These are phyloP conservation scores for Botrytis sinoallii DNA, from an alignment of 2,329 filamentous ascomycete species.

Conservation along the genomic window DNA sequence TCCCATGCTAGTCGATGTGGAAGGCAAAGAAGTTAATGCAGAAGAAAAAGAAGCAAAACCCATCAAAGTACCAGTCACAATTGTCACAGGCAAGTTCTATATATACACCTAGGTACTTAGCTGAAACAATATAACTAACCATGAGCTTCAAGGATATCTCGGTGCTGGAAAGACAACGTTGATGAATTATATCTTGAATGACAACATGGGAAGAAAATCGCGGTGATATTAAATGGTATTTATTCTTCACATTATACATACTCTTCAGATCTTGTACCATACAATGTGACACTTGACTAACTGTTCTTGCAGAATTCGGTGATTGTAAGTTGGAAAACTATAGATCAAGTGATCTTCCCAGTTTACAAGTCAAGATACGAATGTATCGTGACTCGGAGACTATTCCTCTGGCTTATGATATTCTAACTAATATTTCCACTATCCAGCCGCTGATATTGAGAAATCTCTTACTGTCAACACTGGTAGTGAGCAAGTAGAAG, in stretches of 20 bases:
- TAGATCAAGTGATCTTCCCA: neutral
- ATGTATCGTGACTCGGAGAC: neutral
- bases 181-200: constrained; percentile 92
- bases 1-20: constrained; percentile 58
- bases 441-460: constrained; percentile 79
- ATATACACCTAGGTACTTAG: neutral
- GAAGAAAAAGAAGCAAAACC: constrained; percentile 48
- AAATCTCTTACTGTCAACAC: constrained; percentile 91
- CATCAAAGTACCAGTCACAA: constrained; percentile 76
- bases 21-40: constrained; percentile 37
- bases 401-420: neutral
- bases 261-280: neutral
- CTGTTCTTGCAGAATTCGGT: constrained; percentile 62
- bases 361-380: neutral
- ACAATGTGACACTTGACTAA: constrained; percentile 21
- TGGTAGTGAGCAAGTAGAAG: constrained; percentile 76
- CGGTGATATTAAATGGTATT: constrained; percentile 88
- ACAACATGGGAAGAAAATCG: constrained; percentile 95
- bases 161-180: constrained; percentile 94
- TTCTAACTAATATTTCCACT: neutral
- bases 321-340: constrained; percentile 57
- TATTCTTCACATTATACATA: constrained; percentile 36
- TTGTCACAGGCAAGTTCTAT: constrained; percentile 64
- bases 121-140: neutral
- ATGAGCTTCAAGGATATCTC: constrained; percentile 64